These are phyloP conservation scores for Porphyra umbilicalis DNA, from an alignment of 31 red algal genomes.

Conservation along the genomic window DNA sequence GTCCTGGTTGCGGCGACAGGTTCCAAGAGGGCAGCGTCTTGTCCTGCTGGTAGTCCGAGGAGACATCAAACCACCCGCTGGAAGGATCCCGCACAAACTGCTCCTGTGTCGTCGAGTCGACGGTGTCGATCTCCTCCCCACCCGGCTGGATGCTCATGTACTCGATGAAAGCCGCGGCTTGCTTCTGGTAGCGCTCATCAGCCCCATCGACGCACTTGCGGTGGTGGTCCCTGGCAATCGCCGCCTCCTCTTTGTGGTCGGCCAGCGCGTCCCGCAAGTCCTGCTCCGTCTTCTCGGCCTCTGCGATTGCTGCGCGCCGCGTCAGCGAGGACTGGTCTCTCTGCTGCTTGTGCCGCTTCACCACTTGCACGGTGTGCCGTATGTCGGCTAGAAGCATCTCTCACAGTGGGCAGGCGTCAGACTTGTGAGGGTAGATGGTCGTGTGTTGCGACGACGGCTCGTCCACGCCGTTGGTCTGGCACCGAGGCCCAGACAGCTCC, in stretches of 20 bases:
- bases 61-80: not conserved
- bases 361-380: not conserved
- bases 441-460: not conserved
- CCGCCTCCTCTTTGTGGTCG: not conserved
- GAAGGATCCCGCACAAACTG: not conserved
- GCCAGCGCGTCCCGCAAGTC: not conserved
- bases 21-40: not conserved
- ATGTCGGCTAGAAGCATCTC: not conserved
- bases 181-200: not conserved
- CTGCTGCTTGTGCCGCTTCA: not conserved
- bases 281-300: not conserved
- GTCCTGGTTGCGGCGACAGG: not conserved
- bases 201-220: not conserved
- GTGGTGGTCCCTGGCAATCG: not conserved
- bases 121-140: not conserved
- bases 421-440: not conserved
- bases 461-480: not conserved
- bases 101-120: not conserved
- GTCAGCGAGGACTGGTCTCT: not conserved
- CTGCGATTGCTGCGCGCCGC: not conserved
- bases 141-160: not conserved
- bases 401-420: not conserved
- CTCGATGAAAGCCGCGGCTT: not conserved
- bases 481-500: not conserved
- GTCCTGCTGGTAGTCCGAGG: not conserved